Base-by-base conservation (phyloP, 1,284 basidiomycete genomes). In the Bjerkandera adusta region DNA sequence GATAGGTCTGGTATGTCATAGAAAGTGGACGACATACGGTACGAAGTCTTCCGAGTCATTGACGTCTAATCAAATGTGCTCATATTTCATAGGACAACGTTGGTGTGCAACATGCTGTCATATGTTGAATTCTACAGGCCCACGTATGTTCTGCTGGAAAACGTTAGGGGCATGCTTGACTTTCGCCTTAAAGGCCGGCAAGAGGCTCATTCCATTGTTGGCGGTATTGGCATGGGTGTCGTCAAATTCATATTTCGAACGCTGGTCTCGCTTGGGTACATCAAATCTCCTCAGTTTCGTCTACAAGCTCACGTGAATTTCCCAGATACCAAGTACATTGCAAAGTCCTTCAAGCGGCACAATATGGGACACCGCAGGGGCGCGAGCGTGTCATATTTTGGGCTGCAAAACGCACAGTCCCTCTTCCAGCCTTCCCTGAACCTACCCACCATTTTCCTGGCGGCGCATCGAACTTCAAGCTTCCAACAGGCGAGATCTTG, bases 41-140 rank as follows among this genome's bases (percentile, higher is more conserved):
- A 63, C 47, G 12, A 37, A 20, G 34, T 44, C 37, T 24, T 32
- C n/a, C n/a, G n/a, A n/a, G n/a, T n/a, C n/a, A n/a, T 11, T 20
- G 16, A 16, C 20, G 18, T 16, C 18, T 3, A 5, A 12, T 22
- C 4, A 37, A 8, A 38, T 53, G 42, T 30, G 33, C 29, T 45
- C 21, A 22, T 5, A 12, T 43, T 18, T 40, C 39, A 30, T 45
- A 84, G 82, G 54, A 79, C 77, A 22, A 80, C 82, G 2, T 65
- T 86, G 35, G 70, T 81, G 1, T 77, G 76, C 57, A 85, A 83
- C 48, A 85, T 85, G 78, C 65, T 89, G 4, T 80, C 81, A n/a
- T 86, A 75, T 55, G 79, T 84, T n/a, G 85, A 89, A 54, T 72
- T 76, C 48, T 86, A 85, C 53, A 64, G 70, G 27, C 82, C 85